phyloP scores from a whole-genome alignment of 2,329 filamentous ascomycete genomes.

The Huntiella decipiens region DNA sequence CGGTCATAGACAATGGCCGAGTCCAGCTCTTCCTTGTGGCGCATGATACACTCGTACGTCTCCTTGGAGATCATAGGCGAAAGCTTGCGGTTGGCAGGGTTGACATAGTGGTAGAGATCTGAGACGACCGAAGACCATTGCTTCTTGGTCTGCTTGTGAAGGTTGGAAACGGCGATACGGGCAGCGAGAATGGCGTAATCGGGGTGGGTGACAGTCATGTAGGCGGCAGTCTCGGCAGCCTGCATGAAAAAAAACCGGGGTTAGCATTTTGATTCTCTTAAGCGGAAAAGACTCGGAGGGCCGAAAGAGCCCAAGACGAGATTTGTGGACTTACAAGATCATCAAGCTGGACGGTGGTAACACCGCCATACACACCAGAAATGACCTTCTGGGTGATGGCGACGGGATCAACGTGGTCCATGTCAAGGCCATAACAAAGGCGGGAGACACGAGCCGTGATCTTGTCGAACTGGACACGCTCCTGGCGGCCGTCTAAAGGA shows the following conservation, averaged over 20 bases:
- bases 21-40: slow-evolving; percentile 91
- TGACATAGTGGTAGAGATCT: slow-evolving; percentile 89
- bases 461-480: slow-evolving; percentile 99
- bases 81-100: slow-evolving; percentile 66
- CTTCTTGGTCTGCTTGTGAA: slow-evolving; percentile 99
- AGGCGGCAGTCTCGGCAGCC: slow-evolving; percentile 96
- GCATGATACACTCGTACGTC: slow-evolving; percentile 86
- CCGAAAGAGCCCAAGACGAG: not conserved
- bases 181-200: slow-evolving; percentile 97
- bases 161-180: slow-evolving; percentile 95
- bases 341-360: slow-evolving; percentile 89
- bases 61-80: slow-evolving; percentile 91
- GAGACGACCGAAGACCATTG: slow-evolving; percentile 92
- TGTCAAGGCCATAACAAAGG: slow-evolving; percentile 91
- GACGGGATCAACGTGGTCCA: slow-evolving; percentile 86
- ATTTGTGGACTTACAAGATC: slow-evolving; percentile 55
- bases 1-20: slow-evolving; percentile 98
- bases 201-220: slow-evolving; percentile 98
- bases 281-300: not conserved
- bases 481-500: slow-evolving; percentile 79
- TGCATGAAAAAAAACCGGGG: slow-evolving; percentile 20
- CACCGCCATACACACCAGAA: slow-evolving; percentile 95
- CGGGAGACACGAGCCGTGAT: slow-evolving; percentile 97
- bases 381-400: slow-evolving; percentile 99
- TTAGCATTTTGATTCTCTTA: slow-evolving; percentile 11